These are phyloP conservation scores for Cladosporium sp. DNA, from an alignment of 2,329 filamentous ascomycete species.

Conservation along the genomic window DNA sequence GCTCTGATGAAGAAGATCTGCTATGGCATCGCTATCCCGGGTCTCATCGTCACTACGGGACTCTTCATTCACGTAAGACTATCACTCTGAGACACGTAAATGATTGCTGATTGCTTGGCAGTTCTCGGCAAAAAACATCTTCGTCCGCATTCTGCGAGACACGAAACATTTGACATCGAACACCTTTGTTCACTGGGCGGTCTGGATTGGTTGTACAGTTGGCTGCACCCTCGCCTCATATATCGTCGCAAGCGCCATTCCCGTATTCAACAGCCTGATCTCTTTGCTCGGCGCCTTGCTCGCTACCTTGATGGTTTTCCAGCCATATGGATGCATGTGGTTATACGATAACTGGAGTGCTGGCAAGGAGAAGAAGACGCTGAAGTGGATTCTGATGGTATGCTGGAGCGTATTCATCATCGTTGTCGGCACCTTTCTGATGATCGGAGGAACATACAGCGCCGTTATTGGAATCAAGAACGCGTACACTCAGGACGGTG, in stretches of 20 bases:
- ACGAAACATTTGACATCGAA: slow-evolving; percentile 21
- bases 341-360: slow-evolving; percentile 11
- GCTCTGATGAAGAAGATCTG: slow-evolving; percentile 40
- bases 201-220: slow-evolving; percentile 14
- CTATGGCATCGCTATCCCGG: slow-evolving; percentile 35
- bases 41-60: slow-evolving; percentile 24
- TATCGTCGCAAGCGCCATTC: slow-evolving; percentile 41
- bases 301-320: slow-evolving; percentile 46
- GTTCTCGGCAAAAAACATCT: slow-evolving; percentile 25
- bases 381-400: slow-evolving; percentile 35
- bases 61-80: slow-evolving; percentile 17
- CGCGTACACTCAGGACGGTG: slow-evolving; percentile 8
- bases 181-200: slow-evolving; percentile 15
- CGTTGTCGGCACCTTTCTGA: slow-evolving; percentile 43
- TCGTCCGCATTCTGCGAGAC: slow-evolving; percentile 24
- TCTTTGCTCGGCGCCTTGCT: slow-evolving; percentile 46
- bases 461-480: slow-evolving; percentile 38
- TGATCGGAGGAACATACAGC: slow-evolving; percentile 41
- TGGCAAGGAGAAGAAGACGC: slow-evolving; percentile 1
- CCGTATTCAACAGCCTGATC: slow-evolving; percentile 45
- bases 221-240: slow-evolving; percentile 20
- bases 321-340: slow-evolving; percentile 37
- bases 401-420: slow-evolving; percentile 48
- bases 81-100: not conserved
- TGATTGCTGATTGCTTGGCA: not conserved